phyloP scores from a whole-genome alignment of 2,329 filamentous ascomycete species.

The Neofusicoccum cordaticola region DNA sequence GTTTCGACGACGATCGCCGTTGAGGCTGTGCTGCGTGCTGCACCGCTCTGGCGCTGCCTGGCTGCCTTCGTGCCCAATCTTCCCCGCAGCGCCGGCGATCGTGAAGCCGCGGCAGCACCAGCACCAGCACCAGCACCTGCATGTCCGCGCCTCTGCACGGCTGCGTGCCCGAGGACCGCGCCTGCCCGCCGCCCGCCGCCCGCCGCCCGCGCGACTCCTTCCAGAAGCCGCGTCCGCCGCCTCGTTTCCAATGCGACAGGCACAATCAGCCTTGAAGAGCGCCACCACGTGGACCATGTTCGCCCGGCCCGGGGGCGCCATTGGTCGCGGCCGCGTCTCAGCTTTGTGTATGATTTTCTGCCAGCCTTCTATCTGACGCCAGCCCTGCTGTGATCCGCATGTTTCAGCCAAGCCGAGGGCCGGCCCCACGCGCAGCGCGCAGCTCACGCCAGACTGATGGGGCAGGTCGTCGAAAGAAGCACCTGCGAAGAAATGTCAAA shows the following conservation, averaged over 20 bases:
- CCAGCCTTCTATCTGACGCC: constrained; percentile 4
- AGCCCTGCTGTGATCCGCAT: constrained; percentile 13
- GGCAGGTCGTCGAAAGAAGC: background rate
- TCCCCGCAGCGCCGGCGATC: background rate
- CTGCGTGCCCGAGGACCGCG: background rate
- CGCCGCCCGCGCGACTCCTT: background rate
- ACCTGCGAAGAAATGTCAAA: background rate
- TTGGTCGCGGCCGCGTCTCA: background rate
- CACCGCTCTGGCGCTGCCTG: no score
- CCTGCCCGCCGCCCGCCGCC: background rate
- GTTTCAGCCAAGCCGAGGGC: constrained; percentile 8
- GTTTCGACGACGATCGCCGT: constrained; percentile 12
- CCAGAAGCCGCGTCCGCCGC: background rate
- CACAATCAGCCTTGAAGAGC: background rate
- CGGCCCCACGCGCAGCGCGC: background rate
- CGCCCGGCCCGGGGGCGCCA: no score
- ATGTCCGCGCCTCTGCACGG: background rate
- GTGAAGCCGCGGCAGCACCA: background rate
- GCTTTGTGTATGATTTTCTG: background rate
- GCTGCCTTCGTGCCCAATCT: constrained; percentile 6
- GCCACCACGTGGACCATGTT: constrained; percentile 6
- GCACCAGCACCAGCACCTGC: background rate
- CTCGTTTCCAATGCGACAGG: background rate
- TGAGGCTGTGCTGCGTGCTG: background rate
- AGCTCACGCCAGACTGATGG: background rate